phyloP scores from a whole-genome alignment of 2,329 filamentous ascomycete species.

The Fusarium succisae region DNA sequence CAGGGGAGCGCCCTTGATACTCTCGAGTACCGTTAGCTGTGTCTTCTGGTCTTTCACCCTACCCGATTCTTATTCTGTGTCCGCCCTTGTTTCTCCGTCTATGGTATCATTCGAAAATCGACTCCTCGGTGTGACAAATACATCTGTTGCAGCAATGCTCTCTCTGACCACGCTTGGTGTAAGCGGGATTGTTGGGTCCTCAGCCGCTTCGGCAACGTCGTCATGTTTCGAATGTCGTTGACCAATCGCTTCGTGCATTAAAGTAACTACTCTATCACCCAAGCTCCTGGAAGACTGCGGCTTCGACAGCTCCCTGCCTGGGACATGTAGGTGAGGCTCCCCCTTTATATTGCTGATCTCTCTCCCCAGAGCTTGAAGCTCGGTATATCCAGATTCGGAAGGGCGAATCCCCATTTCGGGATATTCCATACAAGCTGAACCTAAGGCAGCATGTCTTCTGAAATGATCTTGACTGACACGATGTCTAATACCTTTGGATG shows the following conservation, averaged over 20 bases:
- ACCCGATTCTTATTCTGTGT: not conserved
- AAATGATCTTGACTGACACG: not conserved
- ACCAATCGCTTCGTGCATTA: conserved; percentile 24
- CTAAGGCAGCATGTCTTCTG: not conserved
- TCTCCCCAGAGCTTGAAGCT: conserved; percentile 31
- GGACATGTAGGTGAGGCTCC: not conserved
- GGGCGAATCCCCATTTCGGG: conserved; percentile 39
- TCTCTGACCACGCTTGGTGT: conserved; percentile 24
- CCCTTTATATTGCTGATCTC: conserved; percentile 36
- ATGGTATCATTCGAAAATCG: conserved; percentile 14
- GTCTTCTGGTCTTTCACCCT: not conserved
- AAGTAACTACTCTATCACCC: conserved; percentile 30
- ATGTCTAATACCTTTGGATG: conserved; percentile 1
- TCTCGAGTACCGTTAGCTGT: not conserved
- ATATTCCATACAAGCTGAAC: conserved; percentile 28
- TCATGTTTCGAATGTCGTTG: conserved; percentile 8
- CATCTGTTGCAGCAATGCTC: conserved; percentile 31
- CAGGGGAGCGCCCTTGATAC: not conserved
- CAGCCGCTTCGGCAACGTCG: not conserved
- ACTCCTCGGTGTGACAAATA: conserved; percentile 37
- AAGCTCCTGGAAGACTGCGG: conserved; percentile 25
- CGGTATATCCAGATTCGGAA: conserved; percentile 33
- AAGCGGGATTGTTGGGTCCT: not conserved
- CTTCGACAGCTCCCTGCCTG: not conserved
- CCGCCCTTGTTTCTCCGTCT: not conserved